Conservation (phyloP, 345 rosid genomes). For the Populus davidiana region DNA sequence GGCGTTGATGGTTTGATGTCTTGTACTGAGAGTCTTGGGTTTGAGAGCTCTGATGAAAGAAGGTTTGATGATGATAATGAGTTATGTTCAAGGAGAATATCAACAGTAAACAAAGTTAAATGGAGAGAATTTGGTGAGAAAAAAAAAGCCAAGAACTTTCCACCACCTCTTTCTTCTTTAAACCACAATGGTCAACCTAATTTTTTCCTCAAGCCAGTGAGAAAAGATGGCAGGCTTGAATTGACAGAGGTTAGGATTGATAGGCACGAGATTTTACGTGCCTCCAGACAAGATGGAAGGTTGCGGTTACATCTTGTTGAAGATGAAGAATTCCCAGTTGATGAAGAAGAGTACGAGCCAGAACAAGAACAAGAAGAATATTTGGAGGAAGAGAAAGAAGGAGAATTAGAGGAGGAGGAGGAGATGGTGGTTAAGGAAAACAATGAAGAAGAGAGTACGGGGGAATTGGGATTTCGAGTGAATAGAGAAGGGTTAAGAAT, state of each 20-base stretch:
- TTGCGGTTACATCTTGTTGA: slow-evolving; percentile 55
- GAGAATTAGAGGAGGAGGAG: slow-evolving; percentile 14
- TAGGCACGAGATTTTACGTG: slow-evolving; percentile 53
- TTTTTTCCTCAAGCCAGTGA: slow-evolving; percentile 59
- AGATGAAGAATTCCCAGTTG: background rate
- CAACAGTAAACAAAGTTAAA: slow-evolving; percentile 5
- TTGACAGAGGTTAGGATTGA: slow-evolving; percentile 55
- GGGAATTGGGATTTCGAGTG: slow-evolving; percentile 34
- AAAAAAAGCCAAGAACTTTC: slow-evolving; percentile 43
- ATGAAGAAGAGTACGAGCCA: slow-evolving; percentile 11
- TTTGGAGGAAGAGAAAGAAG: slow-evolving; percentile 13
- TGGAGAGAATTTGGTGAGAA: slow-evolving; percentile 27
- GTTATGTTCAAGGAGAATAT: background rate
- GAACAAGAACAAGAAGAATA: background rate
- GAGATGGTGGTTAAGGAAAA: slow-evolving; percentile 13
- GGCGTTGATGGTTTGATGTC: slow-evolving; percentile 56
- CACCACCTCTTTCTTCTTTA: slow-evolving; percentile 63
- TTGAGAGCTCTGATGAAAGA: slow-evolving; percentile 71
- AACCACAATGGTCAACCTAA: slow-evolving; percentile 53
- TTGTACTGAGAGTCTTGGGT: slow-evolving; percentile 85
- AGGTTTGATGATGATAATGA: slow-evolving; percentile 35
- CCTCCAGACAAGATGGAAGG: slow-evolving; percentile 58
- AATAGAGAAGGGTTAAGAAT: slow-evolving; percentile 33
- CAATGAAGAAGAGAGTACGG: slow-evolving; percentile 1
- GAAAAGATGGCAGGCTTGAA: slow-evolving; percentile 70